These are phyloP conservation scores for Haplosporangium gracile DNA, from an alignment of 192 early-diverging fungal genomes.

Conservation along the genomic window DNA sequence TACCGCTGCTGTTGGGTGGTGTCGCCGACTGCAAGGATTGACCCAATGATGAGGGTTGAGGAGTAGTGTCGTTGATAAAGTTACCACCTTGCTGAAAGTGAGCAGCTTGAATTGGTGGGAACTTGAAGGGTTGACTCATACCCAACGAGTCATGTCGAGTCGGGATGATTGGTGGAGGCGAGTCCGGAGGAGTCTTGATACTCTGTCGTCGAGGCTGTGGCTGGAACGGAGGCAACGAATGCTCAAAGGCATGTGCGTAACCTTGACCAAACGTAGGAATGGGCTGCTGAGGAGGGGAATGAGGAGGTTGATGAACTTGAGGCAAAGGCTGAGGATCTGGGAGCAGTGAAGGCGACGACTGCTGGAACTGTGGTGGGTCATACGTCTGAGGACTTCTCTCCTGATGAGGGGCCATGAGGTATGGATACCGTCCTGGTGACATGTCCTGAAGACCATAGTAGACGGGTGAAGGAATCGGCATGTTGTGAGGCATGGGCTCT, in stretches of 20 bases:
- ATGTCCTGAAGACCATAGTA: constrained; percentile 10
- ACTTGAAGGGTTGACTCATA: constrained; percentile 3
- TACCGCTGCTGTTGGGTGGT: neutral
- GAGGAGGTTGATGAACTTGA: neutral
- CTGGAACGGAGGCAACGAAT: neutral
- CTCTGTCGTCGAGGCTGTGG: constrained; percentile 8
- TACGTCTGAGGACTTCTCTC: neutral
- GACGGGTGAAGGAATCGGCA: neutral
- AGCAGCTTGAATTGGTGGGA: neutral
- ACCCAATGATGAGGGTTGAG: neutral
- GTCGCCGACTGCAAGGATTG: neutral
- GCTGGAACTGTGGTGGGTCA: constrained; percentile 19
- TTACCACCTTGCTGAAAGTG: neutral
- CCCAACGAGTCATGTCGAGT: constrained; percentile 32
- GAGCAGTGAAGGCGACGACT: constrained; percentile 14
- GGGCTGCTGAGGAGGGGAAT: constrained; percentile 25
- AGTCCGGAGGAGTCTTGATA: constrained; percentile 23
- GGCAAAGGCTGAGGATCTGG: constrained; percentile 9
- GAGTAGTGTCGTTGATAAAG: neutral
- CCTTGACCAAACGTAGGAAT: constrained; percentile 19
- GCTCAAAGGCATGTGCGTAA: neutral
- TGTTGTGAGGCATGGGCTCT: constrained; percentile 33
- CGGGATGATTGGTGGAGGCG: constrained; percentile 31
- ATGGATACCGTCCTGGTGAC: constrained; percentile 1
- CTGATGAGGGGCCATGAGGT: neutral